These are phyloP conservation scores for Trypanosoma caninum DNA, from an alignment of 208 protist genomes.

Conservation along the genomic window DNA sequence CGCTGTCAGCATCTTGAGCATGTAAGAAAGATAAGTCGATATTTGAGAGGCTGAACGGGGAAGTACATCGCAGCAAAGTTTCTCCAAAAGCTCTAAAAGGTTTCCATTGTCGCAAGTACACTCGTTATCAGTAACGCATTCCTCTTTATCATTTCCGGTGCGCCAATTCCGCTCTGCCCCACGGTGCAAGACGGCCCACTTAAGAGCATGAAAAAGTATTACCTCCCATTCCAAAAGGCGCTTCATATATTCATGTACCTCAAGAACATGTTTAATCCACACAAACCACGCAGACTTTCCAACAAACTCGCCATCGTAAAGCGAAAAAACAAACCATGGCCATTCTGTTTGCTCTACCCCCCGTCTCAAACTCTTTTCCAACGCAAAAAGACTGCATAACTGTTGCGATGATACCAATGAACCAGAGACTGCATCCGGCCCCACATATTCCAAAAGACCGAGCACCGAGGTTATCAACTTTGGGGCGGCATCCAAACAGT, in stretches of 20 bases:
- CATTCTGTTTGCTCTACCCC: slow-evolving; percentile 25
- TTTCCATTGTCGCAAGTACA: background rate
- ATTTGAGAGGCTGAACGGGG: background rate
- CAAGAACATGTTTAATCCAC: slow-evolving; percentile 42
- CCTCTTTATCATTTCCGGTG: background rate
- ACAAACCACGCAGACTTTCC: slow-evolving; percentile 31
- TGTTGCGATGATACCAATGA: background rate
- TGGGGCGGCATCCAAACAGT: slow-evolving; percentile 41
- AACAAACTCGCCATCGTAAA: slow-evolving; percentile 33
- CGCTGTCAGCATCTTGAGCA: slow-evolving; percentile 28
- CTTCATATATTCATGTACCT: slow-evolving; percentile 33
- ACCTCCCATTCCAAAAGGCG: slow-evolving; percentile 43
- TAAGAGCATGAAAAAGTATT: slow-evolving; percentile 37
- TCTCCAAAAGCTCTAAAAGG: slow-evolving; percentile 27
- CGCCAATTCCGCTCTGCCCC: slow-evolving; percentile 15
- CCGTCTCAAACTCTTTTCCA: slow-evolving; percentile 9
- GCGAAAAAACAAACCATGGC: slow-evolving; percentile 45
- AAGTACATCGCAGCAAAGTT: slow-evolving; percentile 26
- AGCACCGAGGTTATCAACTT: slow-evolving; percentile 17
- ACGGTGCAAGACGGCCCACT: slow-evolving; percentile 42
- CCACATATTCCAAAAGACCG: background rate
- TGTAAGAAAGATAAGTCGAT: slow-evolving; percentile 19
- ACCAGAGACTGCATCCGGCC: background rate
- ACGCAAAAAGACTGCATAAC: background rate
- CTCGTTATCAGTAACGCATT: background rate